phyloP scores from a whole-genome alignment of 192 early-diverging fungal species.

The Mortierella hygrophila region DNA sequence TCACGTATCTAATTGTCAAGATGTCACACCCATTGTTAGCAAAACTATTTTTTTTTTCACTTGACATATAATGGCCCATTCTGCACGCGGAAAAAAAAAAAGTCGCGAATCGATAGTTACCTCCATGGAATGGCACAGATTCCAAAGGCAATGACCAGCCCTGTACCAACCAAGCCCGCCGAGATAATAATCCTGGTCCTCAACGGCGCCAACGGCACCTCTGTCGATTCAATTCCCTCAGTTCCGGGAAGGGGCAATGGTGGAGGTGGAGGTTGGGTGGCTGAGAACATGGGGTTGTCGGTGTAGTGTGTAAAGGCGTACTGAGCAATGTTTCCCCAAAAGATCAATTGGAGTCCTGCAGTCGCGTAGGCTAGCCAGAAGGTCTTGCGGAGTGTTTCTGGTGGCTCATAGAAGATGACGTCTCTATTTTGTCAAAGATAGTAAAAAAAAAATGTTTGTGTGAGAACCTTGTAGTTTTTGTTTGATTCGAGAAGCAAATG shows the following conservation, averaged over 20 bases:
- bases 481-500: not conserved
- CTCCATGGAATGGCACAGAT: conserved; percentile 56
- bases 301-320: conserved; percentile 55
- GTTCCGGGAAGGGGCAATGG: conserved; percentile 43
- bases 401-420: conserved; percentile 39
- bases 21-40: not conserved
- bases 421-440: conserved; percentile 19
- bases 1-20: conserved; percentile 37
- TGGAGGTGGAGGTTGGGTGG: conserved; percentile 25
- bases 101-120: not conserved
- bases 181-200: conserved; percentile 47
- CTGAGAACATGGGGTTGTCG: conserved; percentile 46
- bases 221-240: conserved; percentile 37
- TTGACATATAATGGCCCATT: no score
- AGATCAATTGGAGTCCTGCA: conserved; percentile 47
- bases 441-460: no score
- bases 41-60: no score
- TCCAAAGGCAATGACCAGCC: conserved; percentile 50
- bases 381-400: conserved; percentile 40
- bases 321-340: conserved; percentile 52
- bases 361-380: conserved; percentile 50
- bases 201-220: conserved; percentile 40
- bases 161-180: conserved; percentile 46
- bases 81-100: not conserved
- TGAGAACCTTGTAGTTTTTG: not conserved